Evolutionary conservation across 306 rosid species (phyloP).

Genomic region (Calophaca sinica): DNA sequence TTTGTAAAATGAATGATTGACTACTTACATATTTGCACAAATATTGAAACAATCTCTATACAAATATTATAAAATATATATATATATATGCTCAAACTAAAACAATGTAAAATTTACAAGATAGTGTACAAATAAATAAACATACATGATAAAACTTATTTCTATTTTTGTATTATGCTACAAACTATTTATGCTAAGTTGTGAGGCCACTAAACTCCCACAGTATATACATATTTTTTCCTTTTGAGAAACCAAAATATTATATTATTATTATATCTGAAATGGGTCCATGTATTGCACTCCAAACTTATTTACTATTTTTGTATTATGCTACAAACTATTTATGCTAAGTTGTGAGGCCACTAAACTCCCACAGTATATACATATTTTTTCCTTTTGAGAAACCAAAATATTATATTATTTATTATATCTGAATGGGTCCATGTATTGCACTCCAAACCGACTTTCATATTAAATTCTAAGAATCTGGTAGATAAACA

Average conservation of each 20-base stretch:
- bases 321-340: background rate
- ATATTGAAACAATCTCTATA: background rate
- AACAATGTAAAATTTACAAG: background rate
- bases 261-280: background rate
- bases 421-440: background rate
- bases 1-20: too few species aligned
- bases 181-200: background rate
- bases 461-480: conserved; percentile 7
- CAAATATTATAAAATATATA: background rate
- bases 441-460: conserved; percentile 7
- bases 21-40: too few species aligned
- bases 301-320: background rate
- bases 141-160: background rate
- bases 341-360: background rate
- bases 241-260: background rate
- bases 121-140: too few species aligned
- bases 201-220: background rate
- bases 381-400: background rate
- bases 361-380: background rate
- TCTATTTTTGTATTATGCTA: background rate
- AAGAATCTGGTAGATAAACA: conserved; percentile 5
- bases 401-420: background rate
- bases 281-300: conserved; percentile 12
- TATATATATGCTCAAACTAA: background rate
- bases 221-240: background rate